Conservation (phyloP, 768 basidiomycete genomes). For the Auricularia auricula-judae region DNA sequence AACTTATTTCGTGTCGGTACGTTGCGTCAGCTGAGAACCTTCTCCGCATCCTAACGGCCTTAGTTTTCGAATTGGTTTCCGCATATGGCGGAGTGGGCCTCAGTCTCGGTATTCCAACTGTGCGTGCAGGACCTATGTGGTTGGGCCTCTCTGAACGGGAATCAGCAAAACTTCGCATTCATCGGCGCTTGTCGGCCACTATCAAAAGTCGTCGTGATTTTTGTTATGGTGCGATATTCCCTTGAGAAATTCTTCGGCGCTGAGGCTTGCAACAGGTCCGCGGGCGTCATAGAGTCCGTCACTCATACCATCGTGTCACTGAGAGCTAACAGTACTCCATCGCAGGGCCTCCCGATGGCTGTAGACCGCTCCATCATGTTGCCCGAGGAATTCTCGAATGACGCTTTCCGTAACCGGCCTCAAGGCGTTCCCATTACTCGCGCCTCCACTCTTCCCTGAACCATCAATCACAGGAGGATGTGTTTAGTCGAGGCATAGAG, state of each 20-base stretch:
- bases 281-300: too few relatives aligned
- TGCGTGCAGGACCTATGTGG: constrained; percentile 24
- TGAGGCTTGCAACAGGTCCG: too few relatives aligned
- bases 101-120: constrained; percentile 72
- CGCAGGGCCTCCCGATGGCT: constrained; percentile 71
- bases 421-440: background rate
- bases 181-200: constrained; percentile 66
- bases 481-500: background rate
- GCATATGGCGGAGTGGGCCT: constrained; percentile 86
- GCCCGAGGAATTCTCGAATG: background rate
- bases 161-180: constrained; percentile 71
- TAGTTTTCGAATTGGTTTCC: constrained; percentile 79
- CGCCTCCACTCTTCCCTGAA: background rate
- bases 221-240: constrained; percentile 53
- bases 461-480: background rate
- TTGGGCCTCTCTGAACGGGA: constrained; percentile 5
- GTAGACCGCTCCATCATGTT: constrained; percentile 46
- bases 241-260: background rate
- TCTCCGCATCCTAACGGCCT: background rate
- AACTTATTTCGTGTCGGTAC: constrained; percentile 70
- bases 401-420: background rate
- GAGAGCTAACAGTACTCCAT: constrained; percentile 67
- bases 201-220: constrained; percentile 77
- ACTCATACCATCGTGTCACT: background rate
- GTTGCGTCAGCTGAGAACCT: constrained; percentile 14